Percentiles rank a stretch among this genome's conserved stretches.
Conservation (phyloP, 345 rosid genomes). For the Trapa bicornis region DNA sequence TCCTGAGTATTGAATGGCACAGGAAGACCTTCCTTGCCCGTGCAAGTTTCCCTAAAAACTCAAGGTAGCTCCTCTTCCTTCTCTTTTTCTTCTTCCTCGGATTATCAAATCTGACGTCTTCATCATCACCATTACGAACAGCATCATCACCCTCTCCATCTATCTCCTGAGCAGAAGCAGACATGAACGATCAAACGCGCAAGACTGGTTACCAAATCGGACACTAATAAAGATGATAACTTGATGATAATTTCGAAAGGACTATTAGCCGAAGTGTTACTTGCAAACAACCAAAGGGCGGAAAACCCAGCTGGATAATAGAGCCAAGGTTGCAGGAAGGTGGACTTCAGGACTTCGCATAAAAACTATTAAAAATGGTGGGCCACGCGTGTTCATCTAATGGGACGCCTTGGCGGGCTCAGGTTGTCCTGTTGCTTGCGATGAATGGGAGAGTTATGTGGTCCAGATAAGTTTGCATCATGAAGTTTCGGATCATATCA, state of each 20-base stretch:
- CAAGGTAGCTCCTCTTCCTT: not conserved
- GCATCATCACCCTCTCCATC: not conserved
- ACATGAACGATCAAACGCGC: conserved; percentile 11
- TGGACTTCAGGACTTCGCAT: not conserved
- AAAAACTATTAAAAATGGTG: not conserved
- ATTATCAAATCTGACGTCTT: not conserved
- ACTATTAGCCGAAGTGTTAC: not conserved
- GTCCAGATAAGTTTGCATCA: not conserved
- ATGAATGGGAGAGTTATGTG: not conserved
- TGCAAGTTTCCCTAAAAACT: conserved; percentile 5
- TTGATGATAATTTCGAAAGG: not conserved
- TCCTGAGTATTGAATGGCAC: conserved; percentile 10
- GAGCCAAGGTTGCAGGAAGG: not conserved
- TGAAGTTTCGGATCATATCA: not conserved
- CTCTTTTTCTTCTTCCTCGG: conserved; percentile 3
- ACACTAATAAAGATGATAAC: conserved; percentile 4
- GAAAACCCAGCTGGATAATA: conserved; percentile 1
- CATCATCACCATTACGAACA: not conserved
- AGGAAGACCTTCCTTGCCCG: conserved; percentile 11
- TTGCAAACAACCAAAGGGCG: not conserved
- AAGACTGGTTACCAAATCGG: not conserved
- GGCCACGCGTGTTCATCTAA: not conserved
- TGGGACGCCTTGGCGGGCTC: not conserved
- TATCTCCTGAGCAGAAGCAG: conserved; percentile 7
- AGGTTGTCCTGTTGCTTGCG: not conserved